Percentiles rank a stretch among this genome's conserved stretches.
Conservation (phyloP, 176 grass and related monocot species). For the Carex myosuroides region DNA sequence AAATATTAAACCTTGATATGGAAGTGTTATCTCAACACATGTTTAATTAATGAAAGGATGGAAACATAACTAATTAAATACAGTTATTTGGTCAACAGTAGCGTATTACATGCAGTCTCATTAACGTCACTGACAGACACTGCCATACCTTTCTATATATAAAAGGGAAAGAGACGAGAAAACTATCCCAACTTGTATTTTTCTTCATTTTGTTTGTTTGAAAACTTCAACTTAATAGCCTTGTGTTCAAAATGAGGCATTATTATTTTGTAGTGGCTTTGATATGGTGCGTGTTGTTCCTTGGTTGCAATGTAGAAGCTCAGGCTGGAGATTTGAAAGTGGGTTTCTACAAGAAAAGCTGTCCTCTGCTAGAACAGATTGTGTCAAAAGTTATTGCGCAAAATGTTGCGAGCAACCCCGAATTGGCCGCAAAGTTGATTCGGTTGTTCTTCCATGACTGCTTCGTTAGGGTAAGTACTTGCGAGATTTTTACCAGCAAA, state of each 20-base stretch:
- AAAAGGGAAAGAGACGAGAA: background rate
- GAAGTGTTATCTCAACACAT: background rate
- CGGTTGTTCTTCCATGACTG: constrained; percentile 34
- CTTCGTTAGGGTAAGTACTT: constrained; percentile 1
- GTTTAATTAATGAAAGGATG: background rate
- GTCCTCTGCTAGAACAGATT: constrained; percentile 37
- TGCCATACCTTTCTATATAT: background rate
- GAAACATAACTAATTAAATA: background rate
- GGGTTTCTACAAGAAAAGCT: constrained; percentile 56
- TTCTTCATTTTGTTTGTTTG: background rate
- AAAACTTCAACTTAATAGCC: background rate
- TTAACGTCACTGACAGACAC: background rate
- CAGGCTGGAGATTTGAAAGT: constrained; percentile 33
- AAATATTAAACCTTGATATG: background rate
- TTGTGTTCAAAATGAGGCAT: constrained; percentile 3
- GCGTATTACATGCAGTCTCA: background rate
- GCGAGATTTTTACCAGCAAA: background rate
- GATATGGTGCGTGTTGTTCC: background rate
- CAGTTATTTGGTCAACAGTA: background rate
- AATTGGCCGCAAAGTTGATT: constrained; percentile 39
- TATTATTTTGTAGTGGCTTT: background rate
- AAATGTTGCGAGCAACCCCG: constrained; percentile 17
- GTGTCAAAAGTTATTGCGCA: constrained; percentile 23
- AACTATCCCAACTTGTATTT: background rate
- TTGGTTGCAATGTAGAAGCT: constrained; percentile 4